A percentile compares a stretch with the other conserved stretches of the same genome.
These are phyloP conservation scores for Trapa incisa DNA, from an alignment of 345 rosid species.

Conservation along the genomic window DNA sequence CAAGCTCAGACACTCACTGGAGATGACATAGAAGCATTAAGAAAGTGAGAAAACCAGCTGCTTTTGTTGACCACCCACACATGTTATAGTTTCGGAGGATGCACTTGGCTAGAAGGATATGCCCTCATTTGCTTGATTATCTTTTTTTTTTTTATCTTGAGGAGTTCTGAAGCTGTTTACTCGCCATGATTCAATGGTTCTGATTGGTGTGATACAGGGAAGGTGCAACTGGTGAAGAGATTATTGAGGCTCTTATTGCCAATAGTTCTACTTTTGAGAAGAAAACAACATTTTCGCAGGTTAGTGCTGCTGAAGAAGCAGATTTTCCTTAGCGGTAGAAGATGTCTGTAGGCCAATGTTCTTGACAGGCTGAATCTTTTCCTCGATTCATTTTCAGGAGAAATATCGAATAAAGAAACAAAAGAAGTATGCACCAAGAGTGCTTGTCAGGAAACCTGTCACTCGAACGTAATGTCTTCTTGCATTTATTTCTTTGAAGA, in stretches of 20 bases:
- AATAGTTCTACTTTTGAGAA: slow-evolving; percentile 83
- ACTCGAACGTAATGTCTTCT: slow-evolving; percentile 39
- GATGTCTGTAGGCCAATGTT: not conserved
- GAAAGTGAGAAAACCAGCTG: slow-evolving; percentile 27
- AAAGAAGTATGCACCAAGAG: slow-evolving; percentile 87
- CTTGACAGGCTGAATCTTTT: slow-evolving; percentile 3
- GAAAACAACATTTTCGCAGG: slow-evolving; percentile 80
- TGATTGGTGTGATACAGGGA: slow-evolving; percentile 33
- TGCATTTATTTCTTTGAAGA: not conserved
- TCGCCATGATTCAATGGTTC: not conserved
- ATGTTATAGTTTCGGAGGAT: not conserved
- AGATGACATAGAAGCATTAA: slow-evolving; percentile 73
- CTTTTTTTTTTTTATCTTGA: not conserved
- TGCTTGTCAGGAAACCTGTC: slow-evolving; percentile 73
- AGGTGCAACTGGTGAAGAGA: slow-evolving; percentile 79
- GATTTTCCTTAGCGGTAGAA: not conserved
- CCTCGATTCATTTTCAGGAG: slow-evolving; percentile 38
- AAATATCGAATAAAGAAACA: slow-evolving; percentile 80
- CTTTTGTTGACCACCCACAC: not conserved
- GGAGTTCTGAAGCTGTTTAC: not conserved
- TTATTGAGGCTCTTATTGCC: slow-evolving; percentile 82
- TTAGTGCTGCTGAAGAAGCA: slow-evolving; percentile 7
- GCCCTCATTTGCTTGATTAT: not conserved
- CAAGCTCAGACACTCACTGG: slow-evolving; percentile 68
- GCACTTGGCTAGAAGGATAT: not conserved